These are phyloP conservation scores for Zea mays DNA, from an alignment of 176 grass and related monocot species.

Conservation along the genomic window Zm-B73-REFERENCE-NAM-5.0 NC_050096.1:46947501-46948000, in stretches of 20 bases:
- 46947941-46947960: constrained; percentile 67
- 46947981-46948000: constrained; percentile 29
- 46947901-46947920: constrained; percentile 57
- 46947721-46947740: constrained; percentile 78
- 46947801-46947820: constrained; percentile 5
- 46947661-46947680: constrained; percentile 54
- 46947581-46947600: neutral
- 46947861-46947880: constrained; percentile 30
- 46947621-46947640: constrained; percentile 5
- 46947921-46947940: constrained; percentile 80
- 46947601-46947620: neutral
- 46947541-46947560: too few species aligned
- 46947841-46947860: constrained; percentile 23
- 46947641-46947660: constrained; percentile 49
- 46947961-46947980: constrained; percentile 43
- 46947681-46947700: constrained; percentile 61
- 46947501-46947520: neutral
- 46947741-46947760: constrained; percentile 27
- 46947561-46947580: too few species aligned
- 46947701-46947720: constrained; percentile 71
- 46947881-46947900: constrained; percentile 34
- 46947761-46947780: neutral
- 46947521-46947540: too few species aligned
- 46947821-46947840: constrained; percentile 56
- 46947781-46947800: constrained; percentile 13